Evolutionary conservation across 805 yeast genomes (phyloP).

Genomic region (Candida broadrunensis): DNA sequence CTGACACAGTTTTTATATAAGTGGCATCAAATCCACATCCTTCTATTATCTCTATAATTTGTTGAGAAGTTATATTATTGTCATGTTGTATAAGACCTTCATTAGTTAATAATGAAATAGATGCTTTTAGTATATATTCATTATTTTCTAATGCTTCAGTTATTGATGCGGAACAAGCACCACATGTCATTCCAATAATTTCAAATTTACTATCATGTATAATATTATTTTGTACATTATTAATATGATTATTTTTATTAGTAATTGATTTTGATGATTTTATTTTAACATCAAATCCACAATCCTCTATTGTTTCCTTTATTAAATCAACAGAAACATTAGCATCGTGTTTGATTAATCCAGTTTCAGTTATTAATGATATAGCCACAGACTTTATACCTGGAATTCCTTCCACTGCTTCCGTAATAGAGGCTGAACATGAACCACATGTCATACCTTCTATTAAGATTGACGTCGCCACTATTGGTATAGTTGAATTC

Average conservation of each 20-base stretch:
- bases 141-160: conserved; percentile 48
- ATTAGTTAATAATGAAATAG: conserved; percentile 75
- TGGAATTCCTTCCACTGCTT: conserved; percentile 19
- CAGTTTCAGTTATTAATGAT: conserved; percentile 37
- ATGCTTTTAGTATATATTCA: conserved; percentile 51
- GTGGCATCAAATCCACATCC: conserved; percentile 45
- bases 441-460: conserved; percentile 44
- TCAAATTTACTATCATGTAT: conserved; percentile 13
- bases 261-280: neutral
- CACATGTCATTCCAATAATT: conserved; percentile 89
- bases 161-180: conserved; percentile 74
- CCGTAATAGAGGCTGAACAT: conserved; percentile 38
- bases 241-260: no score
- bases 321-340: conserved; percentile 12
- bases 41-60: conserved; percentile 56
- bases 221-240: neutral
- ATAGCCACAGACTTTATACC: conserved; percentile 27
- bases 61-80: conserved; percentile 24
- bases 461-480: conserved; percentile 24
- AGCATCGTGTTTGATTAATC: conserved; percentile 20
- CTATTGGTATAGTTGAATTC: neutral
- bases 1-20: neutral
- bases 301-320: conserved; percentile 22
- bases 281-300: conserved; percentile 21
- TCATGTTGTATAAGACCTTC: conserved; percentile 59